phyloP scores from a whole-genome alignment of 169 alveolate genomes.

The Cryptosporidium ubiquitum region DNA sequence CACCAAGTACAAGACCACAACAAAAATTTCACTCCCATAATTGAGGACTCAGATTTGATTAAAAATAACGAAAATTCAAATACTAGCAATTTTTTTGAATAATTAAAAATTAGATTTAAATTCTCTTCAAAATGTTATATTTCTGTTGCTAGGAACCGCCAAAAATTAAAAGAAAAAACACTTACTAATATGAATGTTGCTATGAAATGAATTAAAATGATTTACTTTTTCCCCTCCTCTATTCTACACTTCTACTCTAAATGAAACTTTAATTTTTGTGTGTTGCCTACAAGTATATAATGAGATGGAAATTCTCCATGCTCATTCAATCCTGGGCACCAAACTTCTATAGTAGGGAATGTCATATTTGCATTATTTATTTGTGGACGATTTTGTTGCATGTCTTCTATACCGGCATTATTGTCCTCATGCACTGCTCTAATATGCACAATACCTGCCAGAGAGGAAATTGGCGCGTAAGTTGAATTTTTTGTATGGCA shows the following conservation, averaged over 20 bases:
- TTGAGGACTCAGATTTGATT: neutral
- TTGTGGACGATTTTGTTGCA: neutral
- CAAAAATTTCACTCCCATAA: neutral
- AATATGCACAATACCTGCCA: conserved; percentile 57
- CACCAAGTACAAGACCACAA: neutral
- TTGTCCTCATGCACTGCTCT: conserved; percentile 68
- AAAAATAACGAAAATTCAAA: conserved; percentile 33
- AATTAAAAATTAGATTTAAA: neutral
- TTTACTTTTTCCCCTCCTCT: neutral
- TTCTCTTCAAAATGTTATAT: neutral
- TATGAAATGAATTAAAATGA: no score
- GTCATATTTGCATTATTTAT: neutral
- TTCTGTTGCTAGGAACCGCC: neutral
- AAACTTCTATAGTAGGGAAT: conserved; percentile 59
- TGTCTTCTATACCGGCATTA: conserved; percentile 24
- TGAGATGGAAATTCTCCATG: conserved; percentile 73
- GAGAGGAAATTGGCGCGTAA: conserved; percentile 13
- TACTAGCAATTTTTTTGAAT: neutral
- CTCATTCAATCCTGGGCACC: conserved; percentile 64
- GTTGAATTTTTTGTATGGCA: conserved; percentile 46
- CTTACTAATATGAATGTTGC: no score
- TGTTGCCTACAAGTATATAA: conserved; percentile 53
- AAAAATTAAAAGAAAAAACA: neutral
- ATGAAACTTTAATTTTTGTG: conserved; percentile 43
- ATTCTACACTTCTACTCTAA: neutral